phyloP scores from a whole-genome alignment of 192 early-diverging fungal species.

The Entomortierella lignicola region DNA sequence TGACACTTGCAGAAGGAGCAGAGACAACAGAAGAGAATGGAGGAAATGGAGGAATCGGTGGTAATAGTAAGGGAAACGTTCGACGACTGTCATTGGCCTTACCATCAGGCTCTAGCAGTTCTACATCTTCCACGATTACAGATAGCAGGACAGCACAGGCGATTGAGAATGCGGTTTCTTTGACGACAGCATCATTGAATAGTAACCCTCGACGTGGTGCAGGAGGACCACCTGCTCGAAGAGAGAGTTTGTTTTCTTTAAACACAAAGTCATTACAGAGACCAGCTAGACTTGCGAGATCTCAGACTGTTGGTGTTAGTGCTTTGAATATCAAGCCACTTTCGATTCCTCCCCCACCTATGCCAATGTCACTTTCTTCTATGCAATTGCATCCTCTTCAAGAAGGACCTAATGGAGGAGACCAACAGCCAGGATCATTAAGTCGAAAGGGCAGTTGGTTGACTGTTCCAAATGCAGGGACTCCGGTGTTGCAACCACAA shows the following conservation, averaged over 20 bases:
- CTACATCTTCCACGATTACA: slow-evolving; percentile 14
- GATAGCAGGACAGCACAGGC: slow-evolving; percentile 46
- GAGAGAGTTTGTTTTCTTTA: slow-evolving; percentile 50
- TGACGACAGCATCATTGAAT: slow-evolving; percentile 38
- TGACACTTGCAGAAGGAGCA: neutral
- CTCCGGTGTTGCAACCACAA: no score
- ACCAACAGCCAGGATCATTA: no score
- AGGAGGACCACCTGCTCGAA: slow-evolving; percentile 13
- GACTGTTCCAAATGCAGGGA: slow-evolving; percentile 27
- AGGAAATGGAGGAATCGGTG: neutral
- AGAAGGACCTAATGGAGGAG: slow-evolving; percentile 4
- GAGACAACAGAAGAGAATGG: neutral
- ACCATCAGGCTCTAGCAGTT: slow-evolving; percentile 19
- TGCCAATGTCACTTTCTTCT: neutral
- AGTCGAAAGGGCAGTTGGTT: slow-evolving; percentile 37
- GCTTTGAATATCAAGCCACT: slow-evolving; percentile 42
- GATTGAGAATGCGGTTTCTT: slow-evolving; percentile 37
- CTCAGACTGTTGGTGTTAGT: slow-evolving; percentile 41
- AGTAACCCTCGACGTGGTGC: slow-evolving; percentile 15
- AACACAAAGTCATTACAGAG: slow-evolving; percentile 47
- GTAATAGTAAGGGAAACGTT: no score
- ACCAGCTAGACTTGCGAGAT: slow-evolving; percentile 20
- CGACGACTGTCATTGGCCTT: no score
- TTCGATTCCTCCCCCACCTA: slow-evolving; percentile 10
- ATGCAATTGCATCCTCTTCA: slow-evolving; percentile 22